Conservation (phyloP, 768 basidiomycete genomes). For the Leccinum variicolor region DNA sequence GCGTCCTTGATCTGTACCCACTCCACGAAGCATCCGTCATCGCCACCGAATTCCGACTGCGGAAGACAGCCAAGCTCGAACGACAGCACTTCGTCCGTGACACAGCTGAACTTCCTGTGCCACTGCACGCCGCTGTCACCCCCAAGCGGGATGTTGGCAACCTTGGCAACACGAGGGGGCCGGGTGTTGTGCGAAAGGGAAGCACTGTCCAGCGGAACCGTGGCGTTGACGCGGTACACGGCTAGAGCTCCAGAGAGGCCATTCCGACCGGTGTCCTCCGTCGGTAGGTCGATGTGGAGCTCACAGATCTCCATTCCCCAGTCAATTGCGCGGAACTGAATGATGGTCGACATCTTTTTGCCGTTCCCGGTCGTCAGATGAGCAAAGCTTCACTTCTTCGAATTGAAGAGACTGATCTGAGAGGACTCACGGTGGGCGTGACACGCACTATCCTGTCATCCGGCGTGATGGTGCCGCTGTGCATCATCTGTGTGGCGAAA, state of each 20-base stretch:
- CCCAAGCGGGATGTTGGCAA: neutral
- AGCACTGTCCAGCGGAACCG: conserved; percentile 5
- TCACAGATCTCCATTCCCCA: conserved; percentile 16
- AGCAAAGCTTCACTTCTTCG: neutral
- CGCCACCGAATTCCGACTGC: conserved; percentile 2
- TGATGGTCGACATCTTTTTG: conserved; percentile 10
- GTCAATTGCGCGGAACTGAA: conserved; percentile 15
- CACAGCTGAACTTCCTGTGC: conserved; percentile 10
- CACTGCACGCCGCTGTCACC: neutral
- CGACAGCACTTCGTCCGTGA: conserved; percentile 9
- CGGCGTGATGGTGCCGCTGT: neutral
- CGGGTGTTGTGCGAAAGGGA: conserved; percentile 9
- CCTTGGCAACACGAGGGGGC: conserved; percentile 3
- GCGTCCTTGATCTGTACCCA: conserved; percentile 15
- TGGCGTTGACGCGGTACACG: conserved; percentile 7
- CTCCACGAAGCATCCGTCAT: conserved; percentile 5
- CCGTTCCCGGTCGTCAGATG: neutral
- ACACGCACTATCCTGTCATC: neutral
- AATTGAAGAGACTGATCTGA: neutral
- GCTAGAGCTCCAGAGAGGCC: conserved; percentile 2
- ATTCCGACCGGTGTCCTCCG: neutral
- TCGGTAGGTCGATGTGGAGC: conserved; percentile 9
- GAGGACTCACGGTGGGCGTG: conserved; percentile 4
- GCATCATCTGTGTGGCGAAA: neutral
- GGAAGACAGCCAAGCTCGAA: conserved; percentile 14